Base-by-base conservation (phyloP, 768 basidiomycete species). In the Neoboletus brunneissimus region DNA sequence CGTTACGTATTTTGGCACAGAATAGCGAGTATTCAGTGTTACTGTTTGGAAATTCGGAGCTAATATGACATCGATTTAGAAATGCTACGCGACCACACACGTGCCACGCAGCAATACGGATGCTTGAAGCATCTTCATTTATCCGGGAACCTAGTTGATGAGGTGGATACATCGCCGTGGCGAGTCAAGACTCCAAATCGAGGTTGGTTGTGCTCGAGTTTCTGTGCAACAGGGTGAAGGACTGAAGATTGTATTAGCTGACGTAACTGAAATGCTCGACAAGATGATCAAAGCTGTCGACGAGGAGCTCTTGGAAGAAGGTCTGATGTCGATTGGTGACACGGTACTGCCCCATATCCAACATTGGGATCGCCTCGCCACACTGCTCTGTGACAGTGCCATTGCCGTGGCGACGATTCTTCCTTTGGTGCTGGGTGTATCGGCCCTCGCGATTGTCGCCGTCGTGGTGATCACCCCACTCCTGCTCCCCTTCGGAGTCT, bases 321-420 rank as follows among this genome's bases (percentile, higher is more conserved):
- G 55, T 25, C 51, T 59, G 5, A 31, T 58, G 48, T 44, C 55
- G 8, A 46, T 59, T n/a, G 62, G 57, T 0, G 54, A 59, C 12
- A 16, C 35, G 4, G 35, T 51, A 15, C 34, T 56, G 8, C 57
- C 57, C 0, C 57, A 63, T 48, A 59, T 63, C 20, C 46, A 44
- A 8, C 55, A 60, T 16, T 55, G 58, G 62, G 31, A 60, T 18
- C 55, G 55, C 22, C 53, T 63, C 25, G 51, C 27, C 2, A 34
- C 34, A 10, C 16, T 55, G 2, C 20, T 63, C 15, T 37, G 51
- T 20, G 35, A 48, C 23, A 53, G 29, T 15, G 34, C 35, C 1
- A 23, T 59, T 31, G 47, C 22, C n/a, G 48, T 27, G n/a, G 31
- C 51, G 16, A 45, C 16, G 3, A 34, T 62, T 13, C 44, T 54